Base-by-base conservation (phyloP, 352 stramenopile species). In the Globisporangium nodosum region DNA sequence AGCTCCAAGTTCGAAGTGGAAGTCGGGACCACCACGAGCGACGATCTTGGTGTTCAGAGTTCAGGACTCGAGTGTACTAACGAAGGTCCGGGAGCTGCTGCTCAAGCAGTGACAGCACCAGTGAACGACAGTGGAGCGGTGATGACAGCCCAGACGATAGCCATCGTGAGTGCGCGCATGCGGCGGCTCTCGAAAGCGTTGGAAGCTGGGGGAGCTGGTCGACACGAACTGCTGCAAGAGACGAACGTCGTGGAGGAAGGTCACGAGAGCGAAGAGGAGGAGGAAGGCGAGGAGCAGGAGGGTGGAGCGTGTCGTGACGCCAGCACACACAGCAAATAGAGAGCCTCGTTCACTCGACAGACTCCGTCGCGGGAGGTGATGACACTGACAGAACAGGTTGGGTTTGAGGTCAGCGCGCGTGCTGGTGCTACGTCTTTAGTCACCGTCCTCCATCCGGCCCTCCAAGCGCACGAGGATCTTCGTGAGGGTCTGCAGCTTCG, bases 401-500 rank as follows among this genome's bases (percentile, higher is more conserved):
- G 33, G 9, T 37, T 37, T 37, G 6, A 37, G 8, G 7, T 18
- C 24, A 42, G 4, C 24, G 24, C 24, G 24, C 24, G 24, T 27
- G 24, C 24, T 27, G 24, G 24, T 27, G 24, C 24, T 27, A 27
- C 24, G 24, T 27, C 24, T 27, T n/a, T 66, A 83, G 24, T 82
- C 68, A n/a, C 81, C 65, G 13, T 74, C 53, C 52, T 90, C 73
- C 49, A 90, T 79, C 58, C 82, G 67, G 0, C 64, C 59, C 58
- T 92, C 79, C 2, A 92, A 65, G 12, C 76, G 73, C 43, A 86
- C 63, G 33, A 92, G 60, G 47, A 88, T 84, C 62, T 88, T 90
- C 46, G 73, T 84, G 15, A 92, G 60, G 49, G 81, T 74, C 56
- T 85, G 70, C 4, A 92, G 54, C 58, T 90, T 90, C 3, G 71